Base-by-base conservation (phyloP, 352 stramenopile genomes). In the Blastocystis sp. region DNA sequence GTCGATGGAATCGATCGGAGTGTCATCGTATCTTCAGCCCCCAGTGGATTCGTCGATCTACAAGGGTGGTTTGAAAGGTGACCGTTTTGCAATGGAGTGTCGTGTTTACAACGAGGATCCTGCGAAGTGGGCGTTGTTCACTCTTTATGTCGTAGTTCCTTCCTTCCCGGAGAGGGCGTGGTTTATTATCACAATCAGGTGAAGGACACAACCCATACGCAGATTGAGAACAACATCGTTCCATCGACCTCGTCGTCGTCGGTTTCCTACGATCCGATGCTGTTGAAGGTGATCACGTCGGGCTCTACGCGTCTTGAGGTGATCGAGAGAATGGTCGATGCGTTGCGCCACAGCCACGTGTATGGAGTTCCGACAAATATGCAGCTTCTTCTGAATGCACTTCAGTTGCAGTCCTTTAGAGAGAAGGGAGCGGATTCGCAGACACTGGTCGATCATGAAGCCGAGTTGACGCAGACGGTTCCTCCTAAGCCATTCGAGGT, bases 101-200 rank as follows among this genome's bases (percentile, higher is more conserved):
- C 64, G 64, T 44, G 64, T 76, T 16, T 76, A 76, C 64, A 76
- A 76, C n/a, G 64, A 76, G 27, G 64, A 76, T 56, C 64, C 64
- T 16, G 34, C 36, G 11, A 76, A 76, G 64, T 76, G 34, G 36
- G 34, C 6, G n/a, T 24, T 1, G 4, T 29, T 1, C 14, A 4
- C 6, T 29, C 14, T 27, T 40, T 56, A 24, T 27, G 27, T n/a
- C 11, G 14, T 76, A 76, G 64, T 76, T 0, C 51, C 18, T 76
- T 76, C 34, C 42, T 76, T 34, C 64, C 64, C 9, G 64, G 64
- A 54, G 64, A 76, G n/a, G 64, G 64, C 1, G 36, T 57, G 9
- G 21, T 36, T 1, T n/a, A n/a, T 18, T 76, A 57, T 36, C 42
- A 36, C 11, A 54, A 76, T 24, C n/a, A 46, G 6, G 32, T 51